Percentiles rank a stretch among this genome's conserved stretches.
phyloP scores from a whole-genome alignment of 129 eudicot genomes.

The Flaveria robusta region DNA sequence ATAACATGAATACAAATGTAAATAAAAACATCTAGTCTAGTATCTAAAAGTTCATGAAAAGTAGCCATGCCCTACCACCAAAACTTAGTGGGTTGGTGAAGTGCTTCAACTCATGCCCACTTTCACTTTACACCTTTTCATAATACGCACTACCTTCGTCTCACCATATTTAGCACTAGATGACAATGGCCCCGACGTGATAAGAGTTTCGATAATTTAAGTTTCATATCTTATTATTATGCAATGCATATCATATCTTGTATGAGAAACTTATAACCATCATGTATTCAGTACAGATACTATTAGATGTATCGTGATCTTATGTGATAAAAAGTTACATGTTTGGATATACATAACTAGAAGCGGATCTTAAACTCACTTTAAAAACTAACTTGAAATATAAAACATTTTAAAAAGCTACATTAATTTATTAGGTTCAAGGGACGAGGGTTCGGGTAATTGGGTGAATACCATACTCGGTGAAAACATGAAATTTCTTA shows the following conservation, averaged over 20 bases:
- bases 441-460: too few species aligned
- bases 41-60: background rate
- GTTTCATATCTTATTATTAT: background rate
- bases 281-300: background rate
- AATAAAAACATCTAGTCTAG: background rate
- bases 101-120: constrained; percentile 34
- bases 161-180: constrained; percentile 19
- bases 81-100: constrained; percentile 42
- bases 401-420: too few species aligned
- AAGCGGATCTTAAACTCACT: background rate
- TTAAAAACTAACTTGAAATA: too few species aligned
- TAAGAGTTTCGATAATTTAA: background rate
- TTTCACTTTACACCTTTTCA: constrained; percentile 20
- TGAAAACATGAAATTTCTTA: background rate
- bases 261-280: background rate
- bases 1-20: background rate
- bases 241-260: too few species aligned
- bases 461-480: background rate
- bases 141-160: constrained; percentile 27
- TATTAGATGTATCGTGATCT: too few species aligned
- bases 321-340: background rate
- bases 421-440: too few species aligned
- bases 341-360: background rate
- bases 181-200: background rate
- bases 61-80: constrained; percentile 35